Percentiles rank a stretch among this genome's conserved stretches.
These are phyloP conservation scores for Otatea glauca DNA, from an alignment of 176 grass and related monocot genomes.

Conservation along the genomic window DNA sequence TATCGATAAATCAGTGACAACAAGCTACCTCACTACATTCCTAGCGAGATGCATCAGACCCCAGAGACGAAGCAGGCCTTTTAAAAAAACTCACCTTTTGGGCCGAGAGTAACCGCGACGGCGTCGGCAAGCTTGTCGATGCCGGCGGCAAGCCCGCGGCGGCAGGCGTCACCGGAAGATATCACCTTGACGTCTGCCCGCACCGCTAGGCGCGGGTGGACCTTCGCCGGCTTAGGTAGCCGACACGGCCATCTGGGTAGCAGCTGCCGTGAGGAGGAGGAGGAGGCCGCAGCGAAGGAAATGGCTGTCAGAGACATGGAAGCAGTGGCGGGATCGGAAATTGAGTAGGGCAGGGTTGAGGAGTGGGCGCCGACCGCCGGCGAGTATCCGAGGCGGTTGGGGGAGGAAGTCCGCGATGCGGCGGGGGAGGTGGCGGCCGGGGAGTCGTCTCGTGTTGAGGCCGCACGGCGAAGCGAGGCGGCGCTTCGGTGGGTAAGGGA, in stretches of 20 bases:
- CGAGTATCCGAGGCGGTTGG: neutral
- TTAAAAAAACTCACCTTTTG: slow-evolving; percentile 60
- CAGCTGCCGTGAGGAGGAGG: slow-evolving; percentile 10
- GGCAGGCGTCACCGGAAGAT: slow-evolving; percentile 63
- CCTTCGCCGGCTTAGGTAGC: slow-evolving; percentile 1
- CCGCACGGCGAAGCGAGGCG: neutral
- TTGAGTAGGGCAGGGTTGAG: neutral
- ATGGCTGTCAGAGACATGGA: slow-evolving; percentile 32
- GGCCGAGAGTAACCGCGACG: slow-evolving; percentile 80
- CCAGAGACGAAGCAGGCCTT: neutral
- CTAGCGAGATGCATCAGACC: neutral
- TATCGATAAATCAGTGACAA: neutral
- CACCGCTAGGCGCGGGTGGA: slow-evolving; percentile 38
- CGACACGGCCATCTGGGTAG: slow-evolving; percentile 25
- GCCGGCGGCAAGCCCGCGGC: slow-evolving; percentile 68
- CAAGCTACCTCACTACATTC: neutral
- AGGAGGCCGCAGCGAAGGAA: slow-evolving; percentile 3
- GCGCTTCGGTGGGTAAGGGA: neutral
- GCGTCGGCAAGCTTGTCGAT: slow-evolving; percentile 95
- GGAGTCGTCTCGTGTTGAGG: neutral
- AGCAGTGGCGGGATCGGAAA: neutral
- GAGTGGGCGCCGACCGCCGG: neutral
- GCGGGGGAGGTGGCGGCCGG: neutral
- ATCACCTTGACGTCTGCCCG: slow-evolving; percentile 75
- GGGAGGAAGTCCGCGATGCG: neutral